These are phyloP conservation scores for Monoraphidium neglectum DNA, from an alignment of 139 green algal species.

Conservation along the genomic window DNA sequence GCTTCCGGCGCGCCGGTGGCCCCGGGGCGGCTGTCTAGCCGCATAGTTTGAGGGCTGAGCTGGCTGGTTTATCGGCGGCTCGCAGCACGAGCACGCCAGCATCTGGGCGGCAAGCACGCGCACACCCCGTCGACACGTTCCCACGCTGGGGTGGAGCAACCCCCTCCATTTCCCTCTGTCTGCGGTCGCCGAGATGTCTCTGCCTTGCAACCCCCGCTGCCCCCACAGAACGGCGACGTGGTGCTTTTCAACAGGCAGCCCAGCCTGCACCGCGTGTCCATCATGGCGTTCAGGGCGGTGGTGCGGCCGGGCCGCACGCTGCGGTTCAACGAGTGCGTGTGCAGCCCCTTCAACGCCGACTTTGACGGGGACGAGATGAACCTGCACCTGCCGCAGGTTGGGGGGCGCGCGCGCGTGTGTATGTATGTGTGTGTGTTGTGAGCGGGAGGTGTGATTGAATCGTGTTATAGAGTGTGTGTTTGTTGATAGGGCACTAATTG, in stretches of 20 bases:
- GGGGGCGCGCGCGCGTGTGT: too few species aligned
- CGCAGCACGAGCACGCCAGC: too few species aligned
- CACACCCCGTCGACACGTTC: too few species aligned
- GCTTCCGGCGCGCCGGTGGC: too few species aligned
- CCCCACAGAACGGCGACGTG: slow-evolving; percentile 88
- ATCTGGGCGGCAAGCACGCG: too few species aligned
- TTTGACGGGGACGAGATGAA: slow-evolving; percentile 99
- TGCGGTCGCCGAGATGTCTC: slow-evolving; percentile 34
- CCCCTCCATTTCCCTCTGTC: too few species aligned
- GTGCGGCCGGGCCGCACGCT: slow-evolving; percentile 90
- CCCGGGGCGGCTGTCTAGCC: too few species aligned
- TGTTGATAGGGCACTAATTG: too few species aligned
- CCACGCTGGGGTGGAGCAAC: too few species aligned
- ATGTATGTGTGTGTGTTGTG: background rate
- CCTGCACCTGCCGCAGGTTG: slow-evolving; percentile 90
- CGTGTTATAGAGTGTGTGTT: background rate
- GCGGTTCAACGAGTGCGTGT: slow-evolving; percentile 98
- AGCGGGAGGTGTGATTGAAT: background rate
- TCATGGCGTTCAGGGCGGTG: slow-evolving; percentile 93
- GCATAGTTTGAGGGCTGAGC: too few species aligned
- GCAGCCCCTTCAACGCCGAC: slow-evolving; percentile 98
- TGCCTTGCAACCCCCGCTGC: slow-evolving; percentile 28
- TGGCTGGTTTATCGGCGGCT: too few species aligned
- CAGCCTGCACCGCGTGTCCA: slow-evolving; percentile 94
- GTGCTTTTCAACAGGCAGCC: slow-evolving; percentile 99